phyloP scores from a whole-genome alignment of 495 filamentous ascomycete genomes.

The Staphylotrichum tortipilum region DNA sequence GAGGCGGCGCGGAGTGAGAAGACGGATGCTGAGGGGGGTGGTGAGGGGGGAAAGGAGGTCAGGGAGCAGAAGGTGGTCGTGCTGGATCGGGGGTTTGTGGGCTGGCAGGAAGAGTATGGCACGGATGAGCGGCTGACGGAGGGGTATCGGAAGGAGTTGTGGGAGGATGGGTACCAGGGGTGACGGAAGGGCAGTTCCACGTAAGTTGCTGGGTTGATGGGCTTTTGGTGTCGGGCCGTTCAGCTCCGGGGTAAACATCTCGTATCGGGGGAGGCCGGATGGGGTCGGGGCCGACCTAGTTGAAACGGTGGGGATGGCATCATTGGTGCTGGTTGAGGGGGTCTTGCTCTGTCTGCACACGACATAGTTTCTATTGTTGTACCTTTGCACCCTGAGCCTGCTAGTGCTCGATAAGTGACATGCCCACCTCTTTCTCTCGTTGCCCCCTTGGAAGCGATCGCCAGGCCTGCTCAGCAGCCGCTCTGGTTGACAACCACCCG shows the following conservation, averaged over 20 bases:
- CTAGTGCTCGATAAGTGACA: too few species aligned
- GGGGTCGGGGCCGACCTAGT: too few species aligned
- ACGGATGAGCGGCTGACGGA: conserved; percentile 75
- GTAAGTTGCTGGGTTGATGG: too few species aligned
- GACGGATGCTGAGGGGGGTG: background rate
- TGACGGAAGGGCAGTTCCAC: too few species aligned
- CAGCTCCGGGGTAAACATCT: too few species aligned
- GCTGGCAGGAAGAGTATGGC: conserved; percentile 86
- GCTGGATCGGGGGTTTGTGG: conserved; percentile 76
- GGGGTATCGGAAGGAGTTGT: conserved; percentile 76
- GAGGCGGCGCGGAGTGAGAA: conserved; percentile 9
- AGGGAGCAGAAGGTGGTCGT: conserved; percentile 64
- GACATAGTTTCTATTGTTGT: too few species aligned
- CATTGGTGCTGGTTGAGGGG: too few species aligned
- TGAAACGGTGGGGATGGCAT: too few species aligned
- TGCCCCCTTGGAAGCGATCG: background rate
- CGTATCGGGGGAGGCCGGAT: too few species aligned
- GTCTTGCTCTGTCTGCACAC: too few species aligned
- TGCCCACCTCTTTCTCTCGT: background rate
- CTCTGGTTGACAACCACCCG: background rate
- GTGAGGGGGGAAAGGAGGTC: conserved; percentile 4
- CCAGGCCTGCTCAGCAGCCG: background rate
- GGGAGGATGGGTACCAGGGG: conserved; percentile 54
- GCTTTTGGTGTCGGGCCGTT: too few species aligned
- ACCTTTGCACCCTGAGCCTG: too few species aligned